Base-by-base conservation (phyloP, 2,329 filamentous ascomycete genomes). In the Phialophora verrucosa region DNA sequence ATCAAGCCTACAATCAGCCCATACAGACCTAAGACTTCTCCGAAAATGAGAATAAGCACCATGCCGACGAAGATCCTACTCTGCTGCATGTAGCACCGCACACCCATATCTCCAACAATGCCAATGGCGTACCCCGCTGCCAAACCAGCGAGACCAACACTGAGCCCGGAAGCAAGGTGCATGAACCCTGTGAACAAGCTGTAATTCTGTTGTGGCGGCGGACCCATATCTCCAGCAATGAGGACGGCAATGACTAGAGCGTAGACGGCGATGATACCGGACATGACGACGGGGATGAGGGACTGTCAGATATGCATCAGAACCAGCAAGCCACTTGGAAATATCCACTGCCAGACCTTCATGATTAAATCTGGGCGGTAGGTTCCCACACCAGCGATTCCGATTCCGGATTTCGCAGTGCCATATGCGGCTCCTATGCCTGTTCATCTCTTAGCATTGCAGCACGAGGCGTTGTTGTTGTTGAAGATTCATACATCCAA, bases 31-130 rank as follows among this genome's bases (percentile, higher is more conserved):
- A 99, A 78, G 20, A 99, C 95, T 84, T 99, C 95, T 64, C 92
- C 95, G 77, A 99, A 99, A 87, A 99, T 99, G 70, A 98, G 86
- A 73, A 98, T 98, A 74, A 99, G 82, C 55, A 99, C 94, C 95
- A 98, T 98, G 79, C 95, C 95, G 58, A 99, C 95, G 74, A 97
- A 99, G 72, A 99, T 91, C 70, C 94, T 88, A 58, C 91, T 96
- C 80, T 99, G 95, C 75, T 92, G 88, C 93, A 99, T 97, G 82
- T 96, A 98, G 64, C 93, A 89, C 74, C 95, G 89, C 61, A 98
- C 94, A 68, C 95, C 87, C 81, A 89, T 90, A 82, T 99, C 96
- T 72, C 95, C 95, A 25, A 99, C 94, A 69, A 97, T 87, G 63
- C 95, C 95, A 78, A 99, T 99, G 66, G 93, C 92, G 81, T 98